Base-by-base conservation (phyloP, 148 eudicot species). In the Vaccinium macrocarpon region DNA sequence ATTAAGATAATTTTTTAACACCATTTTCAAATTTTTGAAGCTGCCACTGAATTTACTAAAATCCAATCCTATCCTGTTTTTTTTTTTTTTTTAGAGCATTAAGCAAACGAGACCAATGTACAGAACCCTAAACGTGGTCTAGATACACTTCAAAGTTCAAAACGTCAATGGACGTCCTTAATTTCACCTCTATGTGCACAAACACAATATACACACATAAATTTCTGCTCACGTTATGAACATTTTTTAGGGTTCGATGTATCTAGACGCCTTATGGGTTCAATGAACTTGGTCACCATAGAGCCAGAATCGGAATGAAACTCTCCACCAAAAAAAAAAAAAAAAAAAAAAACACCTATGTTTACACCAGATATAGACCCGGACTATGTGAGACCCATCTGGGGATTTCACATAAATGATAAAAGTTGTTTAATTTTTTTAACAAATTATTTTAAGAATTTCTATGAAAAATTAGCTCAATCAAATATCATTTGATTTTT, bases 281-380 rank as follows among this genome's bases (percentile, higher is more conserved):
- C 88, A 84, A 73, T 79, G 89, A 84, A 89, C 81, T 9, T 89
- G 27, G 91, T 81, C 89, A 59, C 18, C 48, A 5, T 19, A 53
- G 2, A 27, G 53, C 27, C n/a, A 16, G 12, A 38, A 21, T 23
- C 61, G 2, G 5, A 38, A 38, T 38, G 2, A 4, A 38, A 5
- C 4, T 5, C 6, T 5, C 38, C 38, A n/a, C n/a, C 4, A 35
- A 35, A 35, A 35, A 42, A 42, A 42, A 42, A 4, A 38, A 38
- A 38, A 38, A 38, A 2, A 38, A 5, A 42, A 42, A 42, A 2
- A 0, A 4, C 46, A 42, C 46, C 46, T 42, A 42, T 42, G 46
- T 6, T 7, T 27, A 59, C 1, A 19, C 23, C 9, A 19, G 21
- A 59, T 59, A 9, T 3, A 19, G 2, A 7, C 2, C 9, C 2